Base-by-base conservation (phyloP, 2,329 filamentous ascomycete species). In the Aspergillus sp. region DNA sequence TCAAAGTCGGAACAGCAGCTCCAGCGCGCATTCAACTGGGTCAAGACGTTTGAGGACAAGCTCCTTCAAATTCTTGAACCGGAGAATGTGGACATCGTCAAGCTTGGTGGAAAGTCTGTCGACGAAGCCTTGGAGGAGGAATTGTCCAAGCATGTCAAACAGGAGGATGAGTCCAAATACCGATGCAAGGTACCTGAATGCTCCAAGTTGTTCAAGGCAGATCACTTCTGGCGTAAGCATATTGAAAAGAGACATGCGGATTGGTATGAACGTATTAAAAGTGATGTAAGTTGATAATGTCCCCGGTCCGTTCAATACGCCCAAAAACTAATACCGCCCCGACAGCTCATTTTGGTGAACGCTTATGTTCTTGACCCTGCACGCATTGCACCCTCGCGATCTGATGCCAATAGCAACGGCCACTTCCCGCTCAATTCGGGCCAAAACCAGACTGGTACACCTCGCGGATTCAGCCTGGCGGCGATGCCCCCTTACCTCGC, bases 1-100 rank as follows among this genome's bases (percentile, higher is more conserved):
- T 86, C 83, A 51, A 96, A 96, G 78, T 86, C 87, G 4, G 92
- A 96, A 68, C 91, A 96, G 72, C 95, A 98, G 72, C 85, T 98
- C 14, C 90, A 96, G 69, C 89, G 93, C 57, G 95, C 95, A 0
- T 98, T 92, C 79, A 99, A 98, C 70, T 99, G 96, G 95, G 96
- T 99, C 59, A 96, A 90, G 79, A 98, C 95, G 0, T 99, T 96
- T 68, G 95, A 99, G 72, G 95, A 99, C 70, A 99, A 99, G 78
- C 84, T 99, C 52, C 81, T 91, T 71, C 93, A 97, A 73, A 90
- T 98, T 47, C 82, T 99, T 14, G 93, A 98, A 64, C 95, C 95
- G 0, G 90, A 95, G 55, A 87, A 88, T 50, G 90, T 90, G 23
- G 92, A 98, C 69, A 80, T 98, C 43, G 87, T 87, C 73, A 98